phyloP scores from a whole-genome alignment of 768 basidiomycete species.

The Rhizopogon salebrosus region DNA sequence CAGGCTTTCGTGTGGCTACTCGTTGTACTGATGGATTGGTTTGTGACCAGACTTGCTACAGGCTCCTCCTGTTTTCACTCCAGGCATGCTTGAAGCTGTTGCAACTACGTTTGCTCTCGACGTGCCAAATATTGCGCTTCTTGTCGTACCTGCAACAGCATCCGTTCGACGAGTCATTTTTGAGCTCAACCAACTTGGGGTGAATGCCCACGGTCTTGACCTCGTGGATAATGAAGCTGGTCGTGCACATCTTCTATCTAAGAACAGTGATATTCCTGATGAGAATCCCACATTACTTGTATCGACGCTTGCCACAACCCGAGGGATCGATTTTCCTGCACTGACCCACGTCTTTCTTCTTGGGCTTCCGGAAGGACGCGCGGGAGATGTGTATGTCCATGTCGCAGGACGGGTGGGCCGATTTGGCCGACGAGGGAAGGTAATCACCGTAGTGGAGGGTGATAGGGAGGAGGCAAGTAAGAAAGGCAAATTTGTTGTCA shows the following conservation, averaged over 20 bases:
- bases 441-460: constrained; percentile 54
- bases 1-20: neutral
- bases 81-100: constrained; percentile 58
- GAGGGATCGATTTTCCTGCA: constrained; percentile 68
- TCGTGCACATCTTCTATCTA: constrained; percentile 36
- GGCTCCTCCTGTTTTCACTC: constrained; percentile 50
- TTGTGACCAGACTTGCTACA: constrained; percentile 35
- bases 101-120: constrained; percentile 69
- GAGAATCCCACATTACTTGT: constrained; percentile 64
- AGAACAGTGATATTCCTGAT: constrained; percentile 23
- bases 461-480: constrained; percentile 22
- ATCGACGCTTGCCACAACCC: constrained; percentile 60
- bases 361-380: constrained; percentile 49
- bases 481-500: constrained; percentile 21
- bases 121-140: constrained; percentile 59
- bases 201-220: constrained; percentile 62
- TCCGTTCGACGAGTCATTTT: constrained; percentile 58
- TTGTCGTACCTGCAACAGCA: constrained; percentile 61
- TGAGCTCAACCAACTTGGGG: constrained; percentile 60
- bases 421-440: constrained; percentile 61
- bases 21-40: constrained; percentile 6
- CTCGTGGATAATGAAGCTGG: constrained; percentile 40
- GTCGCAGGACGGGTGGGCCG: constrained; percentile 73
- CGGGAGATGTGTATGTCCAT: constrained; percentile 62
- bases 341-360: constrained; percentile 73